phyloP scores from a whole-genome alignment of 2,329 filamentous ascomycete genomes.

The Neophaeococcomyces aloes region DNA sequence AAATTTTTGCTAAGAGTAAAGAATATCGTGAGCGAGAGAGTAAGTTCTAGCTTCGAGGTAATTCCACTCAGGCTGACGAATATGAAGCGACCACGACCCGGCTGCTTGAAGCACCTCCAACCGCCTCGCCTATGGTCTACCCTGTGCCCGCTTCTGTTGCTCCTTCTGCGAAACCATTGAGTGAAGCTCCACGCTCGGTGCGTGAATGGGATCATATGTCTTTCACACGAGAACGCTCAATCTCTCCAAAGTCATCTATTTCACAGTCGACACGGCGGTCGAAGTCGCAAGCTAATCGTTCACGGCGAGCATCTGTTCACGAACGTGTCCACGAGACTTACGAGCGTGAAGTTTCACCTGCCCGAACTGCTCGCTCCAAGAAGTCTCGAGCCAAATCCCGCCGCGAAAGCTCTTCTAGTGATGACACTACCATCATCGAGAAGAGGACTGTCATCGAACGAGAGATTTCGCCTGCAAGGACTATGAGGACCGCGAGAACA shows the following conservation, averaged over 20 bases:
- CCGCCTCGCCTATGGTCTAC: slow-evolving; percentile 5
- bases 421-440: slow-evolving; percentile 14
- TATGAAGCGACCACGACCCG: slow-evolving; percentile 20
- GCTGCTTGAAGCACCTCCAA: slow-evolving; percentile 24
- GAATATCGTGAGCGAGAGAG: slow-evolving; percentile 45
- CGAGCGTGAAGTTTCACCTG: slow-evolving; percentile 7
- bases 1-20: slow-evolving; percentile 72
- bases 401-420: slow-evolving; percentile 24
- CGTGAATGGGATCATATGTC: slow-evolving; percentile 25
- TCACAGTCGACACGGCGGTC: slow-evolving; percentile 8
- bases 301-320: slow-evolving; percentile 18
- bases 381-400: slow-evolving; percentile 12
- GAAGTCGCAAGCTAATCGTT: slow-evolving; percentile 4
- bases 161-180: slow-evolving; percentile 17
- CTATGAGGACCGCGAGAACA: slow-evolving; percentile 17
- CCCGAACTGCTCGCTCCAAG: slow-evolving; percentile 12
- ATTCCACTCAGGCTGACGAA: slow-evolving; percentile 1
- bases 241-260: slow-evolving; percentile 17
- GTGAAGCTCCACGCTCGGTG: slow-evolving; percentile 25
- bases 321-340: slow-evolving; percentile 13
- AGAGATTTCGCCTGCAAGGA: slow-evolving; percentile 19
- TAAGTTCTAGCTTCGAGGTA: slow-evolving; percentile 9
- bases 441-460: slow-evolving; percentile 15
- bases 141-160: slow-evolving; percentile 31
- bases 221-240: slow-evolving; percentile 13